phyloP scores from a whole-genome alignment of 495 filamentous ascomycete species.

The Podospora anserina region DNA sequence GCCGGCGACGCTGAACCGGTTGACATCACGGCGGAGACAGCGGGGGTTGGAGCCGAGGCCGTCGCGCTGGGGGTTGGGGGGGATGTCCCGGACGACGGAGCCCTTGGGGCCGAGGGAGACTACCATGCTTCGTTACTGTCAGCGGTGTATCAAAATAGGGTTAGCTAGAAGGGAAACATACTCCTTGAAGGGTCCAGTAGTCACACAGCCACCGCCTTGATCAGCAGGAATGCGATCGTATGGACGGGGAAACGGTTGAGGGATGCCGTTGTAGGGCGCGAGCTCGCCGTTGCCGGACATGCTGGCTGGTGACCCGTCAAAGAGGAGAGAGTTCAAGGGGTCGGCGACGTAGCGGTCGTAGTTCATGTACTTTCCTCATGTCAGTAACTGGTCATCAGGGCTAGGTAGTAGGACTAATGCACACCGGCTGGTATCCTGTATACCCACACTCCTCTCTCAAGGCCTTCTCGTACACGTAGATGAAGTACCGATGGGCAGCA shows the following conservation, averaged over 20 bases:
- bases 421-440: constrained; percentile 42
- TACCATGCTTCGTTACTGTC: constrained; percentile 31
- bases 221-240: background rate
- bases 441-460: constrained; percentile 70
- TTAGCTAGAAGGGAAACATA: background rate
- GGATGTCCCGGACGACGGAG: constrained; percentile 11
- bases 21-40: constrained; percentile 60
- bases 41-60: constrained; percentile 52
- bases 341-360: constrained; percentile 42
- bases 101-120: constrained; percentile 54
- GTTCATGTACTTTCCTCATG: constrained; percentile 48
- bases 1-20: constrained; percentile 33
- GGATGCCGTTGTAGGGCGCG: constrained; percentile 15
- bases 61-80: constrained; percentile 17
- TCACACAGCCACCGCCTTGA: constrained; percentile 62
- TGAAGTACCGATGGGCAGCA: constrained; percentile 66
- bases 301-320: constrained; percentile 39
- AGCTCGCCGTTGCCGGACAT: constrained; percentile 35
- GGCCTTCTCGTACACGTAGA: constrained; percentile 62
- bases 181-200: constrained; percentile 52
- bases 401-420: background rate
- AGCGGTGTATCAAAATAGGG: background rate
- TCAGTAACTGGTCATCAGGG: background rate
- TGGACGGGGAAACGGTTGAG: background rate
- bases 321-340: constrained; percentile 36